Conservation (phyloP, 1,284 basidiomycete genomes). For the Puccinia sorghi region DNA sequence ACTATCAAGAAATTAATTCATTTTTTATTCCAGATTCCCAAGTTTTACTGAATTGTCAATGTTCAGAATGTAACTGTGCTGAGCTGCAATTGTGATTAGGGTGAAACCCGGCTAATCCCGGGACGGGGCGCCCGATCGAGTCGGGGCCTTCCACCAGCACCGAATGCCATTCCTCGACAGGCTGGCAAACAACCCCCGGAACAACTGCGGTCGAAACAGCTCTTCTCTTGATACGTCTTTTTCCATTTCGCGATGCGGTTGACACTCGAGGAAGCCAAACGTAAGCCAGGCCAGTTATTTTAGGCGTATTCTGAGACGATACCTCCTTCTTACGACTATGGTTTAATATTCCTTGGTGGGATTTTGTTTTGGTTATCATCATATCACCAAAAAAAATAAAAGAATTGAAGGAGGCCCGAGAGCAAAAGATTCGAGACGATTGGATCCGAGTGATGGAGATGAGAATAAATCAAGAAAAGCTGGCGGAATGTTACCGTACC, state of each 20-base stretch:
- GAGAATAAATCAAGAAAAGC: slow-evolving; percentile 40
- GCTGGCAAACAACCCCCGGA: not conserved
- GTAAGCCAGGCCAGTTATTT: too few species aligned
- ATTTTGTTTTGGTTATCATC: not conserved
- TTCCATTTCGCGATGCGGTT: slow-evolving; percentile 22
- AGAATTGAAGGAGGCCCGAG: slow-evolving; percentile 44
- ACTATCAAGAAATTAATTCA: too few species aligned
- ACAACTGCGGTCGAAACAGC: not conserved
- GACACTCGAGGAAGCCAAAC: slow-evolving; percentile 44
- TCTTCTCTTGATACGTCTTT: not conserved
- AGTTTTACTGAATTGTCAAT: too few species aligned
- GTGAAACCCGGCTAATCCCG: not conserved
- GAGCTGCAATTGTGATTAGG: too few species aligned
- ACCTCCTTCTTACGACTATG: not conserved
- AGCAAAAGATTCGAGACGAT: slow-evolving; percentile 42
- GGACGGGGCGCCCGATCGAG: too few species aligned
- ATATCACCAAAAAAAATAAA: too few species aligned
- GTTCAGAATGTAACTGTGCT: too few species aligned
- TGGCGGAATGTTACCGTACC: slow-evolving; percentile 49
- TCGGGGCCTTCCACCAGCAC: too few species aligned
- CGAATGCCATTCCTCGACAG: too few species aligned
- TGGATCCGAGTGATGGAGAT: slow-evolving; percentile 50
- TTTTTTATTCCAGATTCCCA: too few species aligned
- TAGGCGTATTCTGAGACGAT: not conserved
- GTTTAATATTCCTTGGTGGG: not conserved